Base-by-base conservation (phyloP, 768 basidiomycete species). In the Termitomyces titanicus region DNA sequence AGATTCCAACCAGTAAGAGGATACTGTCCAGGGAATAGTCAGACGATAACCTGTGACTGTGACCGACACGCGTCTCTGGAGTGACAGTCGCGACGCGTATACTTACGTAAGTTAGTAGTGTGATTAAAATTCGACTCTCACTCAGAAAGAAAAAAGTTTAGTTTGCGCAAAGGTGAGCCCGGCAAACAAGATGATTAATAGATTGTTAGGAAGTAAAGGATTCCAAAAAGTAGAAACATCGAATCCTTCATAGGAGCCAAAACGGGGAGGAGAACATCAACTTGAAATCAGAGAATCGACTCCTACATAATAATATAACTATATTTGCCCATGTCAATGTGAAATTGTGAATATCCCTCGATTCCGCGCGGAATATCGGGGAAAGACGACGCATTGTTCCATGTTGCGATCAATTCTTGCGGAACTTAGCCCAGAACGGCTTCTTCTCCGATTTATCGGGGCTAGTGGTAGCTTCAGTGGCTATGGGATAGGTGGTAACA, bases 391-490 rank as follows among this genome's bases (percentile, higher is more conserved):
- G n/a, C 37, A n/a, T 29, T 29, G 39, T 20, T 17, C 15, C 17
- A 10, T 34, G 13, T 37, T 11, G 25, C 22, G 33, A 29, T 52
- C 64, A 72, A 53, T 68, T 75, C 58, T 68, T 73, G 57, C 72
- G 69, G 70, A 78, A 79, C 47, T 62, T 70, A 39, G 70, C 58
- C 47, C 72, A 70, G 58, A 75, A 69, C 6, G 61, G 47, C 37
- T 64, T 61, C 58, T 63, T 70, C 33, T 31, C 47, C 1, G 53
- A 51, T 39, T 63, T 54, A 66, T 68, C 53, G 72, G 70, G 66
- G 13, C 62, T 56, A 11, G 68, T 61, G 40, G 65, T 76, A 29
- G 72, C 72, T 0, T 78, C 64, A 73, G 79, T 73, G 57, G 13
- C 63, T 51, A 68, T 67, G 53, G 74, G 70, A 66, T 74, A 77